Evolutionary conservation across 805 yeast genomes (phyloP), one percentile per base, ranked within the genome.

Genomic region (Candida ipomoeae): DNA sequence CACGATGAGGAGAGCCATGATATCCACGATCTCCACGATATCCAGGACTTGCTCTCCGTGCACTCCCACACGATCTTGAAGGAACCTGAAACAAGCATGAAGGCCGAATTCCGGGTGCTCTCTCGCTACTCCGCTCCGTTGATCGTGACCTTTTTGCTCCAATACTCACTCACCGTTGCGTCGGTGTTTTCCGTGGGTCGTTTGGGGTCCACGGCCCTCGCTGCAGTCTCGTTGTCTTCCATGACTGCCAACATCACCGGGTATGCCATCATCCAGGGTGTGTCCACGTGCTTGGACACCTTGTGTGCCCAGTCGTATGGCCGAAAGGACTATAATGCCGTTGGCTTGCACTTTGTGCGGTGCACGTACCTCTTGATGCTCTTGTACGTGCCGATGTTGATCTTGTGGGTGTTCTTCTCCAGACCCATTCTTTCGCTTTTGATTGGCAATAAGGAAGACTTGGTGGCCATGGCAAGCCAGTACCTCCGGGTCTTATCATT

Each of bases 241-340:
- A 85, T 86, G 89, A 84, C 90, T 4, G 87, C 89, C 6, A 86
- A 85, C 61, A 85, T 87, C 48, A 77, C 86, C 3, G 91, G 89
- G 1, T 79, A 85, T 53, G 87, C 89, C 35, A 77, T 85, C 10
- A 83, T 87, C 56, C 87, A 85, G 57, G 94, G 92, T 11, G 77
- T 85, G 2, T 82, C 89, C n/a, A 85, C 94, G 0, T 82, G 89
- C 50, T 73, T 87, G 48, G 92, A 86, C 60, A 87, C 92, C 0
- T 73, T 87, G 34, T 81, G 91, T 63, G 86, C 91, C 1, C 92
- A 87, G 65, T 85, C 91, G 1, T 85, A 73, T 61, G 92, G 94
- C 18, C 79, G 88, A 29, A 76, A 77, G 46, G 85, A 85, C 56
- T 79, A 71, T 62, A 78, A 77, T 55, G 60, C 77, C 51, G 92